Base-by-base conservation (phyloP, 1,139 yeast species). In the Candida sojae region DNA sequence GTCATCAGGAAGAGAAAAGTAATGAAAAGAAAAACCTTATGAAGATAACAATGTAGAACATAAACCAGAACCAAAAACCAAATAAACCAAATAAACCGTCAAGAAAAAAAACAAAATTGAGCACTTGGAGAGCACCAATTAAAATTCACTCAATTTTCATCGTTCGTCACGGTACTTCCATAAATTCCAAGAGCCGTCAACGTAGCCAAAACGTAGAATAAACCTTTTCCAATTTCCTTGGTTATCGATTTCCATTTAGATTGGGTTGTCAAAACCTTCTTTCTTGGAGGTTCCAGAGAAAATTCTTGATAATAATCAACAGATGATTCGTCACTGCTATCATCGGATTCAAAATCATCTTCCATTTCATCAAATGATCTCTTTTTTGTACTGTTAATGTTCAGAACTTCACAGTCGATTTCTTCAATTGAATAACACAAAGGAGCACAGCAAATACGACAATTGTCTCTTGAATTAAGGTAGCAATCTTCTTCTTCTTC, bases 151-250 rank as follows among this genome's bases (percentile, higher is more conserved):
- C 32, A 46, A 17, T 42, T 42, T 33, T 48, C 47, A 7, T 35
- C 46, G 25, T 39, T 31, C 10, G 48, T 48, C 31, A 59, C 43
- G n/a, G 56, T 50, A 34, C 58, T 52, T 5, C 79, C 78, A 56
- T 73, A 75, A 11, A 64, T 54, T 6, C 75, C 78, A 51, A 75
- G 65, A 1, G 75, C 77, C 12, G 69, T 53, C 37, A 75, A 56
- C 1, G 79, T 72, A 2, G 69, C 69, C 13, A 60, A 50, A 7
- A 62, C 69, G 50, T 74, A 73, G 17, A 70, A 46, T 6, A 66
- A 51, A 4, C 72, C 78, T 50, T 71, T 73, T 2, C 64, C 66
- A 6, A 59, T 56, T 51, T 75, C 80, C 48, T 68, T 70, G 9
- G 60, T 54, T 34, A 69, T 39, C 2, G 62, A 47, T 42, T 61